Evolutionary conservation across 768 basidiomycete species (phyloP).

Genomic region (Psilocybe tampanensis): DNA sequence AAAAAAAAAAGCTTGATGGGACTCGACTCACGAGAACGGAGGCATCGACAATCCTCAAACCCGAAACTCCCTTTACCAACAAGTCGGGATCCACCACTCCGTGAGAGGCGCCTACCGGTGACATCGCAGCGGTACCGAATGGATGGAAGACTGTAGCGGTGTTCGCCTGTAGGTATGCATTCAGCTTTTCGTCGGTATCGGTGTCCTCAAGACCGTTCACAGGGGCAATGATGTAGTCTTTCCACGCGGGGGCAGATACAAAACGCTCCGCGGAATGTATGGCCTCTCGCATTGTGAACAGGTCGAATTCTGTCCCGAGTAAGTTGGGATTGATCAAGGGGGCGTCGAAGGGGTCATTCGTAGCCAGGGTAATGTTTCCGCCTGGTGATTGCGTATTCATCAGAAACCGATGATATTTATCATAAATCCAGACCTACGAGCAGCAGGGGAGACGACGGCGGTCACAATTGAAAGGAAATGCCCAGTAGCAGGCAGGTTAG

Average conservation of each 20-base stretch:
- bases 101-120: constrained; percentile 20
- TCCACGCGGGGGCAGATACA: constrained; percentile 21
- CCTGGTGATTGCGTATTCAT: too few relatives aligned
- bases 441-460: too few relatives aligned
- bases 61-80: background rate
- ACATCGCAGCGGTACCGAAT: constrained; percentile 32
- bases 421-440: too few relatives aligned
- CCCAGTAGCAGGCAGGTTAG: too few relatives aligned
- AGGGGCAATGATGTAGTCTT: constrained; percentile 22
- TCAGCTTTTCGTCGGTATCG: constrained; percentile 19
- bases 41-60: constrained; percentile 2
- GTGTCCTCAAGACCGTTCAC: background rate
- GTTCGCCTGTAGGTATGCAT: constrained; percentile 17
- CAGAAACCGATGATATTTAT: too few relatives aligned
- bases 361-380: constrained; percentile 15
- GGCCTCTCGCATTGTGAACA: constrained; percentile 21
- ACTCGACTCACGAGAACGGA: background rate
- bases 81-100: constrained; percentile 42
- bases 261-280: constrained; percentile 22
- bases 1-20: too few relatives aligned
- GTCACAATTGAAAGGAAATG: too few relatives aligned
- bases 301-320: constrained; percentile 23
- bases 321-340: constrained; percentile 27
- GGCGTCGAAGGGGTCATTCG: constrained; percentile 24
- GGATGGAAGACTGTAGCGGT: constrained; percentile 26